Evolutionary conservation across 441 rosid species (phyloP).

Genomic region (Adansonia rubrostipa): DNA sequence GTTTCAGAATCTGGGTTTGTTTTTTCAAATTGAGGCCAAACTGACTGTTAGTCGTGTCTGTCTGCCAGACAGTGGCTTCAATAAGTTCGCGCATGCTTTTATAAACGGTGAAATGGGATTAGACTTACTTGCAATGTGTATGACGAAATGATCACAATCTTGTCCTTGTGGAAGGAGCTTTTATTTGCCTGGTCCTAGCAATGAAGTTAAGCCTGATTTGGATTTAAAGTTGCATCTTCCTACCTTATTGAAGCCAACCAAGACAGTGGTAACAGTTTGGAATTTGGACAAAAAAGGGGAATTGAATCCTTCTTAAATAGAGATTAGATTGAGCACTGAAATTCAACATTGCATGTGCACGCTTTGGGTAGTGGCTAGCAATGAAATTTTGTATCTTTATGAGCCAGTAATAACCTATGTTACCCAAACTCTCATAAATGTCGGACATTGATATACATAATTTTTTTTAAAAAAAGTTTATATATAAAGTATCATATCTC

Average conservation of each 20-base stretch:
- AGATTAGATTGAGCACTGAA: neutral
- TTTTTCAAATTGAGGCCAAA: conserved; percentile 4
- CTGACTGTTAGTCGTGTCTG: conserved; percentile 15
- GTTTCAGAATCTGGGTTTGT: conserved; percentile 29
- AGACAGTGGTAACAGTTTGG: neutral
- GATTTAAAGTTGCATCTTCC: conserved; percentile 15
- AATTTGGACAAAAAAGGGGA: neutral
- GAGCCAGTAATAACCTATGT: conserved; percentile 6
- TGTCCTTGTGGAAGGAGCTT: conserved; percentile 16
- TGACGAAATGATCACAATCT: conserved; percentile 26
- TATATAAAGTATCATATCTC: neutral
- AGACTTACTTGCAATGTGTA: conserved; percentile 12
- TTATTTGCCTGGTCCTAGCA: conserved; percentile 19
- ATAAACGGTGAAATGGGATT: conserved; percentile 24
- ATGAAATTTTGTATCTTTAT: neutral
- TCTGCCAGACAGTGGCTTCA: conserved; percentile 7
- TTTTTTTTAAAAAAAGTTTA: no score
- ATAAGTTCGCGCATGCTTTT: conserved; percentile 29
- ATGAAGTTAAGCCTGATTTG: conserved; percentile 8
- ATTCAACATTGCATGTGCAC: neutral
- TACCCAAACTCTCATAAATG: no score
- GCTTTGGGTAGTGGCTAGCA: neutral
- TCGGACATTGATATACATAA: no score
- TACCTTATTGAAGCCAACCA: conserved; percentile 16
- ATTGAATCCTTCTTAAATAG: neutral